A percentile compares a stretch with the other conserved stretches of the same genome.
Evolutionary conservation across 352 stramenopile species (phyloP).

Genomic region (Globisporangium yorkense): DNA sequence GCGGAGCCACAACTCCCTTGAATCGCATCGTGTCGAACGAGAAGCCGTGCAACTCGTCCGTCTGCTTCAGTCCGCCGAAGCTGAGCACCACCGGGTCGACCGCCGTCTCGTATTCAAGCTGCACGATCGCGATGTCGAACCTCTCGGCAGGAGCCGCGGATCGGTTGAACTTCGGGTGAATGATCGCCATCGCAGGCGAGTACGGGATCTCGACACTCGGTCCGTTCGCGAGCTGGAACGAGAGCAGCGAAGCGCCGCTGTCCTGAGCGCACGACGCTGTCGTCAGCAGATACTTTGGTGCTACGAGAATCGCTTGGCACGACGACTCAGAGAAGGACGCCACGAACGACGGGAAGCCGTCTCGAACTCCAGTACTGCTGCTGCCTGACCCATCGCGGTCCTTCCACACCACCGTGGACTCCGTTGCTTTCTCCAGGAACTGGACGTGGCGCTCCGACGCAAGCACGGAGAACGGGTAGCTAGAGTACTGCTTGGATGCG

Average conservation of each 20-base stretch:
- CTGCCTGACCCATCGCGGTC: background rate
- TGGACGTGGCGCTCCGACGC: background rate
- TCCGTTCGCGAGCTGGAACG: slow-evolving; percentile 3
- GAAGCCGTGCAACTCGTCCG: background rate
- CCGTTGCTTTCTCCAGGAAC: slow-evolving; percentile 1
- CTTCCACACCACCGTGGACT: slow-evolving; percentile 1
- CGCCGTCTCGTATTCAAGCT: background rate
- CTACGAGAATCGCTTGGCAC: slow-evolving; percentile 28
- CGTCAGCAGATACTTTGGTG: slow-evolving; percentile 25
- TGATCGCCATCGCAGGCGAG: slow-evolving; percentile 2
- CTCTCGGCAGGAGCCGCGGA: background rate
- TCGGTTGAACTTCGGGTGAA: slow-evolving; percentile 6
- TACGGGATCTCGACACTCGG: slow-evolving; percentile 2
- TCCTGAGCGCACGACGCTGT: slow-evolving; percentile 20
- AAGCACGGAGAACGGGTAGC: background rate
- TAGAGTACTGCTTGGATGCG: background rate
- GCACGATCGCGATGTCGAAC: slow-evolving; percentile 9
- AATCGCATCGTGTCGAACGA: background rate
- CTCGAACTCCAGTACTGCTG: background rate
- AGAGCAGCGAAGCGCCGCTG: background rate
- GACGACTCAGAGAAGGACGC: slow-evolving; percentile 2
- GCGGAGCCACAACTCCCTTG: background rate
- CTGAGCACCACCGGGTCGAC: slow-evolving; percentile 7
- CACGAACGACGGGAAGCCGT: slow-evolving; percentile 7
- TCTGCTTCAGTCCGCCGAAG: slow-evolving; percentile 2